Evolutionary conservation across 768 basidiomycete genomes (phyloP), one percentile per base, ranked within the genome.

Genomic region (Tulasnella sp.): DNA sequence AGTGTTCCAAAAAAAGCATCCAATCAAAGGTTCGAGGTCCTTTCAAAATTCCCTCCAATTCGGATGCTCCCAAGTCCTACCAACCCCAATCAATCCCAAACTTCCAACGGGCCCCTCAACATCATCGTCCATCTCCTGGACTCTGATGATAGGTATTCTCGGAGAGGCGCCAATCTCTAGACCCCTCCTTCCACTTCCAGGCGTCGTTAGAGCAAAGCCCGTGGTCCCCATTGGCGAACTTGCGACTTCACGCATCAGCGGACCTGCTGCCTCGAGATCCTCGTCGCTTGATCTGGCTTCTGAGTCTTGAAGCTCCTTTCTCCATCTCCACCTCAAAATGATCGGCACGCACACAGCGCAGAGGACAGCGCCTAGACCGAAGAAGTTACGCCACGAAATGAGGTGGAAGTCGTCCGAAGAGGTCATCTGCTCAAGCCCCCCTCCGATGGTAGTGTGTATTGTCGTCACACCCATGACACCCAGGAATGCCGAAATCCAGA

Each of bases 361-460:
- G 73, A 93, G 92, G 71, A 97, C 90, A 0, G 94, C 93, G 1
- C 90, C 87, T 34, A 97, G 85, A 15, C 91, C 89, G 78, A 97
- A 87, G 81, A 96, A 92, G 83, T 97, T 97, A 77, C 88, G 88
- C 90, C 92, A 92, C 76, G 95, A 97, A 79, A 99, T 88, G 70
- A 99, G 87, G 83, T 97, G 91, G 82, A 99, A 98, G 82, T 99
- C 96, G 45, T 89, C 92, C 0, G 96, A 87, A 67, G 91, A 91
- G 4, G 96, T 97, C 97, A 99, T 98, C 78, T 95, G 90, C 79
- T 98, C 96, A 31, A 99, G 86, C 9, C 95, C 91, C 12, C 82
- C 82, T 75, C 95, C 95, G 78, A 99, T 98, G 15, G 94, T 94
- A 0, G 94, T 95, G 81, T 99, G 96, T 79, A 99, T 98, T 79